A percentile compares a stretch with the other conserved stretches of the same genome.
Evolutionary conservation across 2,329 filamentous ascomycete genomes (phyloP).

Genomic region (Sporothrix dimorphospora): DNA sequence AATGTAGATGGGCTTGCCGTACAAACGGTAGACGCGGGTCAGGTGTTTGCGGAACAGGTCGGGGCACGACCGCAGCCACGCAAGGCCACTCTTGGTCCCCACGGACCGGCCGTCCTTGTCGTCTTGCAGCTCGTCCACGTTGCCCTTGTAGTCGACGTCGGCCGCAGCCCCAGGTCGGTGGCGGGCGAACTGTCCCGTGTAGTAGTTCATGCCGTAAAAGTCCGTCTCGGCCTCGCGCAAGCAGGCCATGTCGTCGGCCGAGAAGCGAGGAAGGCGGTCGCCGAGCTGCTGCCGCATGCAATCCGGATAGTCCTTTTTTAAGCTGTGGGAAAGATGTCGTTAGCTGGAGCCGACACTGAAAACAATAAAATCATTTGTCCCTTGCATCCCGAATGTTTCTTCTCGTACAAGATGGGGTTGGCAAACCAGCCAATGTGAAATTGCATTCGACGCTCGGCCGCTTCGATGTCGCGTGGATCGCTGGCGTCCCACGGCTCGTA

Average conservation of each 20-base stretch:
- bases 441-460: conserved; percentile 79
- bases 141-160: conserved; percentile 71
- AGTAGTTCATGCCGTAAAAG: conserved; percentile 95
- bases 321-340: background rate
- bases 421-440: conserved; percentile 88
- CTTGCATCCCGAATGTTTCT: no score
- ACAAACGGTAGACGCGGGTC: conserved; percentile 76
- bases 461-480: conserved; percentile 74
- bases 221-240: conserved; percentile 79
- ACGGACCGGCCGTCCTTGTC: conserved; percentile 74
- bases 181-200: conserved; percentile 84
- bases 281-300: conserved; percentile 83
- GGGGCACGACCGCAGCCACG: conserved; percentile 78
- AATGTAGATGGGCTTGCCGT: conserved; percentile 77
- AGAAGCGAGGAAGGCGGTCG: conserved; percentile 73
- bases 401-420: conserved; percentile 74
- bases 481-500: conserved; percentile 80
- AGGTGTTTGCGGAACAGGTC: conserved; percentile 77
- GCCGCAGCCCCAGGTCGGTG: conserved; percentile 65
- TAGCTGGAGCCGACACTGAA: no score
- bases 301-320: conserved; percentile 66
- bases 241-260: conserved; percentile 68
- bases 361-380: no score
- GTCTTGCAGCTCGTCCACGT: conserved; percentile 71
- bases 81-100: conserved; percentile 78